A percentile compares a stretch with the other conserved stretches of the same genome.
phyloP scores from a whole-genome alignment of 2,329 filamentous ascomycete species.

The Pseudohalonectria lignicola region DNA sequence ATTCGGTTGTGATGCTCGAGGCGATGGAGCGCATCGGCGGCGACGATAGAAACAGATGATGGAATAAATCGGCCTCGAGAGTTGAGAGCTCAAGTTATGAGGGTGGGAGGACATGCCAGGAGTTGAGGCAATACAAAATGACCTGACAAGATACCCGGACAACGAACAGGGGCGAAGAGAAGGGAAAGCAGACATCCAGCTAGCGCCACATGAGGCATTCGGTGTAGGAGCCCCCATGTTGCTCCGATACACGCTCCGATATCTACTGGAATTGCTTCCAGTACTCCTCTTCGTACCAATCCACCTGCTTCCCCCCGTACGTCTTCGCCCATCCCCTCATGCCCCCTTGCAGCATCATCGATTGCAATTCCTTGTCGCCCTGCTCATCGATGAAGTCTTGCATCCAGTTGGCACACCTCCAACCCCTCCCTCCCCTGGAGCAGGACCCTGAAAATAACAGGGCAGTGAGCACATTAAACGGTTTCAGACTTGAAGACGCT shows the following conservation, averaged over 20 bases:
- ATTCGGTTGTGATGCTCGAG: conserved; percentile 97
- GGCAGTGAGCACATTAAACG: conserved; percentile 4
- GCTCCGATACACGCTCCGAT: too few relatives aligned
- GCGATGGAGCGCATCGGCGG: conserved; percentile 59
- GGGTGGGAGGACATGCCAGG: too few relatives aligned
- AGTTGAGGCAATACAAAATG: too few relatives aligned
- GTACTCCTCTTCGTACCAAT: conserved; percentile 33
- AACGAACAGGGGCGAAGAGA: too few relatives aligned
- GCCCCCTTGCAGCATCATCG: conserved; percentile 37
- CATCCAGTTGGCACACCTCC: conserved; percentile 43
- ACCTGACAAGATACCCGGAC: too few relatives aligned
- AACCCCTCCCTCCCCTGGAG: conserved; percentile 38
- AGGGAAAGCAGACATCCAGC: too few relatives aligned
- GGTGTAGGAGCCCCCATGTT: too few relatives aligned
- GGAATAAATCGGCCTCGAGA: too few relatives aligned
- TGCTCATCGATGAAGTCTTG: conserved; percentile 40
- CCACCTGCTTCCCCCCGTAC: conserved; percentile 34
- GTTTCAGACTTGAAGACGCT: neutral
- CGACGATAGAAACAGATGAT: too few relatives aligned
- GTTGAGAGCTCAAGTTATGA: too few relatives aligned
- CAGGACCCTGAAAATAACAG: conserved; percentile 26
- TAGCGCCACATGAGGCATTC: conserved; percentile 19
- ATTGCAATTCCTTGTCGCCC: conserved; percentile 29
- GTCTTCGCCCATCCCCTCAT: conserved; percentile 44
- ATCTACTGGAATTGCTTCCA: conserved; percentile 15